phyloP scores from a whole-genome alignment of 2,329 filamentous ascomycete species.

The Rhynchosporium graminicola region DNA sequence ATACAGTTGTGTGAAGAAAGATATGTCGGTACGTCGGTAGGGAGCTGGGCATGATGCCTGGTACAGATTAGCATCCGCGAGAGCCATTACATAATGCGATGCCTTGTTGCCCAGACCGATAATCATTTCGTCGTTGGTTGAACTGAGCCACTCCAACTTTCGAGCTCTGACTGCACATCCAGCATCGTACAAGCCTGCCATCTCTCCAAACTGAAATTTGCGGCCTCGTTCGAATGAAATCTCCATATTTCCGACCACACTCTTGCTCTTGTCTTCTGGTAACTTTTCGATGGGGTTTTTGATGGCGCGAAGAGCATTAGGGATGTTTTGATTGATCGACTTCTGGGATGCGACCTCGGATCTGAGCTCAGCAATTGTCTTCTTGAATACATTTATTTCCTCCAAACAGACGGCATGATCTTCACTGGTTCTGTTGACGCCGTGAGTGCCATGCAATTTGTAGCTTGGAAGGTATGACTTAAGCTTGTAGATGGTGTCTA shows the following conservation, averaged over 20 bases:
- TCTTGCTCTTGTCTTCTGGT: neutral
- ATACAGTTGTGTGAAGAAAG: neutral
- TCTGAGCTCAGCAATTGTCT: neutral
- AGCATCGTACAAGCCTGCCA: neutral
- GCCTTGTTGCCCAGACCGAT: neutral
- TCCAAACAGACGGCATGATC: too few species aligned
- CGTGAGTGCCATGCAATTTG: neutral
- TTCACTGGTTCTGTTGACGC: neutral
- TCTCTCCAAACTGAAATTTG: neutral
- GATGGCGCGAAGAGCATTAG: neutral
- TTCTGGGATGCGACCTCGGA: neutral
- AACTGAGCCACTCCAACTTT: neutral
- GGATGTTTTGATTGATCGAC: neutral
- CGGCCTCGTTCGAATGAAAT: neutral
- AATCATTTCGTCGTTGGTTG: neutral
- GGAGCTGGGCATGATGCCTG: neutral
- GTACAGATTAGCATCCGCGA: neutral
- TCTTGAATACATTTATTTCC: neutral
- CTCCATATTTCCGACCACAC: neutral
- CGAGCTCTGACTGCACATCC: neutral
- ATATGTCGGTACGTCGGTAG: neutral
- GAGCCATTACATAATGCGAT: constrained; percentile 1
- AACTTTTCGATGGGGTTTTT: neutral
- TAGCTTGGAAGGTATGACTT: neutral
- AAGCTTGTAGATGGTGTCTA: neutral